Evolutionary conservation across 164 flowering plant species (phyloP).

Genomic region (Saururus chinensis): DNA sequence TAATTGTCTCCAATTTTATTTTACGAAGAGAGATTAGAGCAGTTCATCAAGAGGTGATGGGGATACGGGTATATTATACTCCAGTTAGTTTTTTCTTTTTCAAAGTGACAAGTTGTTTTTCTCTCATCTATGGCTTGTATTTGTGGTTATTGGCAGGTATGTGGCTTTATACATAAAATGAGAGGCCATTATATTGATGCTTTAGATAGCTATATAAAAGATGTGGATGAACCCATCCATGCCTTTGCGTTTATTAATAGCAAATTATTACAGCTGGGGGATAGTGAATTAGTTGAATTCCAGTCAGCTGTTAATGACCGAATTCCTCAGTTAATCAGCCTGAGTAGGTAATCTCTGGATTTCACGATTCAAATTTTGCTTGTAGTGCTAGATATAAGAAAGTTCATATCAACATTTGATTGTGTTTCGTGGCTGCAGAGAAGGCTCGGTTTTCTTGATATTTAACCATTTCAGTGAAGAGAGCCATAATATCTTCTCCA

Average conservation of each 20-base stretch:
- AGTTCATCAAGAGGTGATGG: neutral
- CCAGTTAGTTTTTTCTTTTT: neutral
- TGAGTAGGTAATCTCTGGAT: slow-evolving; percentile 53
- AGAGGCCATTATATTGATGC: slow-evolving; percentile 58
- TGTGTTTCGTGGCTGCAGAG: slow-evolving; percentile 36
- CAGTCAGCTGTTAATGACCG: slow-evolving; percentile 58
- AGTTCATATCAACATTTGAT: slow-evolving; percentile 1
- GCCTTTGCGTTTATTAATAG: slow-evolving; percentile 72
- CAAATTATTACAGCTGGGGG: slow-evolving; percentile 27
- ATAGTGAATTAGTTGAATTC: slow-evolving; percentile 39
- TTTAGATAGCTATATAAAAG: slow-evolving; percentile 79
- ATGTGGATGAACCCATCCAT: slow-evolving; percentile 70
- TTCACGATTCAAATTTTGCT: neutral
- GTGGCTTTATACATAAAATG: slow-evolving; percentile 64
- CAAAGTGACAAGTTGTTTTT: neutral
- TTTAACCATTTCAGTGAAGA: slow-evolving; percentile 52
- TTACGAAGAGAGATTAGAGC: neutral
- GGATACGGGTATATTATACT: neutral
- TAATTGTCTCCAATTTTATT: no score
- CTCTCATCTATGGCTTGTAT: neutral
- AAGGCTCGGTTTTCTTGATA: slow-evolving; percentile 58
- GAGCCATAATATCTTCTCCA: slow-evolving; percentile 38
- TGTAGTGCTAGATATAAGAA: neutral
- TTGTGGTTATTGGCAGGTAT: slow-evolving; percentile 36
- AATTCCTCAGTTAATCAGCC: slow-evolving; percentile 53